phyloP scores from a whole-genome alignment of 2,329 filamentous ascomycete species.

The Diplocarpon mali region DNA sequence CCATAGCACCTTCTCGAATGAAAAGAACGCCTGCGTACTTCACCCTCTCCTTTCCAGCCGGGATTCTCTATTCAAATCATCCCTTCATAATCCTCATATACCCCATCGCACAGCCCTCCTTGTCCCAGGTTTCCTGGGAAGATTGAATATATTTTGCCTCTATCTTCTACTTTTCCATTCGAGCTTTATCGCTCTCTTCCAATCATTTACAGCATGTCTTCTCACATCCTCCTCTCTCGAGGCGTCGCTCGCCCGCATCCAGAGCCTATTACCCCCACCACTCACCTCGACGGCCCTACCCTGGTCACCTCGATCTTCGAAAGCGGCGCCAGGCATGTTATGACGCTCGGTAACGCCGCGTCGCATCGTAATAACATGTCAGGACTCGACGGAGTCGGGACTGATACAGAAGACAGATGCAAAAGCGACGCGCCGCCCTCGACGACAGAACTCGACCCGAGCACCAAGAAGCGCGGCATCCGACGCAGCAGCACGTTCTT shows the following conservation, averaged over 20 bases:
- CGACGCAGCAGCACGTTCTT: slow-evolving; percentile 24
- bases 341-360: slow-evolving; percentile 21
- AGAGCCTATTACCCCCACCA: slow-evolving; percentile 13
- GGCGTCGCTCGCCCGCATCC: slow-evolving; percentile 31
- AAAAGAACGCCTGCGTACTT: not conserved
- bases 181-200: too few species aligned
- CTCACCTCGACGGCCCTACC: slow-evolving; percentile 2
- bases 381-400: slow-evolving; percentile 2
- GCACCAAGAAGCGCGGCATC: slow-evolving; percentile 11
- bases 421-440: slow-evolving; percentile 13
- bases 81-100: not conserved
- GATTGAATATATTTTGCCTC: too few species aligned
- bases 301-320: slow-evolving; percentile 23
- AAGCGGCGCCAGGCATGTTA: slow-evolving; percentile 19
- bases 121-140: not conserved
- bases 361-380: not conserved
- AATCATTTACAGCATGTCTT: slow-evolving; percentile 29
- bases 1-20: slow-evolving; percentile 11
- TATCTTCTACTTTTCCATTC: too few species aligned
- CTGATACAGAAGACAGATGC: slow-evolving; percentile 5
- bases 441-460: slow-evolving; percentile 18
- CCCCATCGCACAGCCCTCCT: not conserved
- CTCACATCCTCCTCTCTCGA: slow-evolving; percentile 35
- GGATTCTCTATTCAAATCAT: not conserved
- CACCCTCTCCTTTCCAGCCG: not conserved